Evolutionary conservation across 179 eudicot genomes (phyloP).

Genomic region (Vitellaria paradoxa): DNA sequence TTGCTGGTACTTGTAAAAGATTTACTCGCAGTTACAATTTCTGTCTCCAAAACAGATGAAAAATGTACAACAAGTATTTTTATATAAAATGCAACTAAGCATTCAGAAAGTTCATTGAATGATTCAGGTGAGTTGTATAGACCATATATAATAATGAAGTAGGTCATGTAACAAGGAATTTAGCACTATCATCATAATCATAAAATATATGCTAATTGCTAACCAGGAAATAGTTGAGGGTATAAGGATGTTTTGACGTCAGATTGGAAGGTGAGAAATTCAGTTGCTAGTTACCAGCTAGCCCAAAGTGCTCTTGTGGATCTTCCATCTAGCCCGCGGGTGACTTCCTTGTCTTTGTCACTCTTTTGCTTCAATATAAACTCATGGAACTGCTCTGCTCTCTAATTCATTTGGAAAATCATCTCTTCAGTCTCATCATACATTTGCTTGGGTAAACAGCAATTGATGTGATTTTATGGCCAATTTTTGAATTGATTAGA

Average conservation of each 20-base stretch:
- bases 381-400: slow-evolving; percentile 49
- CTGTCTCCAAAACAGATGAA: too few species aligned
- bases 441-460: slow-evolving; percentile 56
- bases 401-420: slow-evolving; percentile 49
- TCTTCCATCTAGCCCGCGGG: slow-evolving; percentile 21
- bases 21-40: too few species aligned
- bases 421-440: slow-evolving; percentile 47
- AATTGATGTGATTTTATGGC: too few species aligned
- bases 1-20: too few species aligned
- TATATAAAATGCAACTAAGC: background rate
- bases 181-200: background rate
- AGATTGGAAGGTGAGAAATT: slow-evolving; percentile 2
- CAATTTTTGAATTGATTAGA: too few species aligned
- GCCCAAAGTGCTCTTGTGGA: background rate
- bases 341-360: slow-evolving; percentile 28
- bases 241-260: background rate
- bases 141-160: background rate
- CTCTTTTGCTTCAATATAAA: slow-evolving; percentile 43
- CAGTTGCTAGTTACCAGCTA: background rate
- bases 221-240: background rate
- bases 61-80: too few species aligned
- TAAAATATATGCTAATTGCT: background rate
- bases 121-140: background rate
- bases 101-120: background rate
- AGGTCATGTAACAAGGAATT: too few species aligned